Percentiles rank a stretch among this genome's conserved stretches.
phyloP scores from a whole-genome alignment of 805 yeast species.

The Candida sonorensis region DNA sequence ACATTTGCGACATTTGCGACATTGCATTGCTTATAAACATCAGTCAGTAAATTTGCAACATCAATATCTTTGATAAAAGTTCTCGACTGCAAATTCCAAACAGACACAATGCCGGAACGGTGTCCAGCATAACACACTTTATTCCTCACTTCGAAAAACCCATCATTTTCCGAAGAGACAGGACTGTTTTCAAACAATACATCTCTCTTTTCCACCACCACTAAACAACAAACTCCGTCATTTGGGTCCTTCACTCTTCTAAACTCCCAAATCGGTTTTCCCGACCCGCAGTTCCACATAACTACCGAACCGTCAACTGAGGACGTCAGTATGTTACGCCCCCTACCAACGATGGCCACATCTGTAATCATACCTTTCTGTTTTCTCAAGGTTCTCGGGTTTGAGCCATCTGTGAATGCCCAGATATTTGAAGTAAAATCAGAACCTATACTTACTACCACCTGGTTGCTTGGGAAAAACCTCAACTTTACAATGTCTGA shows the following conservation, averaged over 20 bases:
- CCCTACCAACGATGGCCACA: conserved; percentile 49
- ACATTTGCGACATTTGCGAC: conserved; percentile 1
- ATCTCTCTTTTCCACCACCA: conserved; percentile 9
- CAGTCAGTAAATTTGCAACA: too few relatives aligned
- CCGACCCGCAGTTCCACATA: conserved; percentile 69
- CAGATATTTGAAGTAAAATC: conserved; percentile 60
- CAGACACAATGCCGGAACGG: conserved; percentile 31
- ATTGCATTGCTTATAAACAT: too few relatives aligned
- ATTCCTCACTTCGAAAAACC: conserved; percentile 44
- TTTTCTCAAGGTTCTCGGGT: conserved; percentile 43
- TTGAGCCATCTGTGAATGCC: conserved; percentile 41
- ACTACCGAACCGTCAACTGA: conserved; percentile 48
- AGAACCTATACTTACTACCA: conserved; percentile 47
- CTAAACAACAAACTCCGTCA: conserved; percentile 29
- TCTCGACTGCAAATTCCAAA: conserved; percentile 34
- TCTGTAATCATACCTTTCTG: conserved; percentile 46
- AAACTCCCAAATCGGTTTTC: conserved; percentile 35
- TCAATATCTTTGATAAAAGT: conserved; percentile 16
- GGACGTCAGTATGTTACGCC: conserved; percentile 58
- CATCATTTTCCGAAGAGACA: neutral
- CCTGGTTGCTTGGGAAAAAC: conserved; percentile 63
- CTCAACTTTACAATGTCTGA: conserved; percentile 35
- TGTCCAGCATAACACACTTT: conserved; percentile 38
- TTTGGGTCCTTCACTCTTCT: conserved; percentile 26
- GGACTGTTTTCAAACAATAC: too few relatives aligned